Base-by-base conservation (phyloP, 768 basidiomycete species). In the Trichaptum fuscoviolaceum region DNA sequence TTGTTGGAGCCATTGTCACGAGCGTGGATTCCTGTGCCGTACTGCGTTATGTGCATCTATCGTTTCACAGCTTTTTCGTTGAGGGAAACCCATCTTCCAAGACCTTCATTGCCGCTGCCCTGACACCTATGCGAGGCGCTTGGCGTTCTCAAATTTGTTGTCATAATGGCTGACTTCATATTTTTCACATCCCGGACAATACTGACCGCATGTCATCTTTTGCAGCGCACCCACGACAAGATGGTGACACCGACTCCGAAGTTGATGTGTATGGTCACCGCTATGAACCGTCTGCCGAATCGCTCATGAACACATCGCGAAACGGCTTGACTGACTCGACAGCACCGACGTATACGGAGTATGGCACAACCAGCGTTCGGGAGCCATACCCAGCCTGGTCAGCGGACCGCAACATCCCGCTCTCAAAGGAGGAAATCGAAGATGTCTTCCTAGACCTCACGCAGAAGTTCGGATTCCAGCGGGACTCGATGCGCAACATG, bases 371-470 rank as follows among this genome's bases (percentile, higher is more conserved):
- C 34, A 86, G 86, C 64, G 84, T 74, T 6, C 85, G 88, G 61
- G 95, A 98, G 71, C 87, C 94, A 52, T 98, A 98, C 74, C 92
- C 96, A 0, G 95, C 96, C 0, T 99, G 97, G 97, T 88, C 87
- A 10, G 77, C 87, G 57, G 97, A 99, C 63, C 89, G 92, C 17
- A 88, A 92, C 70, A 97, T 98, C 68, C 96, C 96, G n/a, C 82
- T 99, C 17, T 96, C 95, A 23, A 98, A 99, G 82, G 97, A 99
- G 77, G 97, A 98, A 81, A 98, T 99, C 65, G 96, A 99, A 76
- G 97, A 99, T 75, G 93, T 99, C 63, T 93, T 99, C 75, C 86
- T 98, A 63, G 97, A 99, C 81, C 84, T 99, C 35, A 90, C 95
- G 27, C 95, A 98, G 83, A 99, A 99, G 79, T 99, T 99, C 78